Conservation (phyloP, 176 grass and related monocot species). For the Calamus simplicifolius region DNA sequence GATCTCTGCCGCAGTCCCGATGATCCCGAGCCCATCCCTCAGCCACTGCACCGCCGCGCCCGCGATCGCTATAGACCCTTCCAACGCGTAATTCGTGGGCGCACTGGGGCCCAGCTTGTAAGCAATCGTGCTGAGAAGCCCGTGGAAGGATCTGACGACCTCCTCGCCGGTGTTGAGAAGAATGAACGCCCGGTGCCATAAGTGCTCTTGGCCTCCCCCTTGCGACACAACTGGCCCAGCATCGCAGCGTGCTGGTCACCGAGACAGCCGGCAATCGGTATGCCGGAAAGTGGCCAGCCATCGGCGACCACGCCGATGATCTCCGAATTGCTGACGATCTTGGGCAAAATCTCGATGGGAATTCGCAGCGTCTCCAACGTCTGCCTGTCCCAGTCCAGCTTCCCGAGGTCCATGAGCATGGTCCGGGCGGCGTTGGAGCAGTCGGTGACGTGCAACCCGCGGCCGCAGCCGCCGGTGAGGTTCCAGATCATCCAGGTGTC, state of each 20-base stretch:
- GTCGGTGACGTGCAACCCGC: constrained; percentile 70
- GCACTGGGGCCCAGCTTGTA: constrained; percentile 59
- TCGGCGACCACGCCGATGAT: constrained; percentile 41
- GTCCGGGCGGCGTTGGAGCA: constrained; percentile 88
- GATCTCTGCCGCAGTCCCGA: constrained; percentile 43
- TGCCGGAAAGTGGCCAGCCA: constrained; percentile 57
- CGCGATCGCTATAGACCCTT: constrained; percentile 93
- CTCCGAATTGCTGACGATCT: constrained; percentile 88
- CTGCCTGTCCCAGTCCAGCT: constrained; percentile 66
- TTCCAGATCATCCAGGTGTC: constrained; percentile 99
- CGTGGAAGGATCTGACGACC: constrained; percentile 47
- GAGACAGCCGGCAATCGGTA: constrained; percentile 60
- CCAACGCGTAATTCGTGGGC: constrained; percentile 72
- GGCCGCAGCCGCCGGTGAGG: constrained; percentile 52
- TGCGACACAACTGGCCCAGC: constrained; percentile 73
- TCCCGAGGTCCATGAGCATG: constrained; percentile 91
- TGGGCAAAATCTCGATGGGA: constrained; percentile 58
- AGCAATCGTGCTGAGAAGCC: constrained; percentile 69
- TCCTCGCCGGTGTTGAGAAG: constrained; percentile 87
- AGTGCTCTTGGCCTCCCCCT: constrained; percentile 91
- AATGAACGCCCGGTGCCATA: constrained; percentile 95
- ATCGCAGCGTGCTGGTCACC: constrained; percentile 91
- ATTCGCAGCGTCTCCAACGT: constrained; percentile 51
- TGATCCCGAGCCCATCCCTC: constrained; percentile 76
- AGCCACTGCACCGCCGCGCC: constrained; percentile 94